These are phyloP conservation scores for Nitzschia sp. DNA, from an alignment of 108 stramenopile genomes.

Conservation along the genomic window DNA sequence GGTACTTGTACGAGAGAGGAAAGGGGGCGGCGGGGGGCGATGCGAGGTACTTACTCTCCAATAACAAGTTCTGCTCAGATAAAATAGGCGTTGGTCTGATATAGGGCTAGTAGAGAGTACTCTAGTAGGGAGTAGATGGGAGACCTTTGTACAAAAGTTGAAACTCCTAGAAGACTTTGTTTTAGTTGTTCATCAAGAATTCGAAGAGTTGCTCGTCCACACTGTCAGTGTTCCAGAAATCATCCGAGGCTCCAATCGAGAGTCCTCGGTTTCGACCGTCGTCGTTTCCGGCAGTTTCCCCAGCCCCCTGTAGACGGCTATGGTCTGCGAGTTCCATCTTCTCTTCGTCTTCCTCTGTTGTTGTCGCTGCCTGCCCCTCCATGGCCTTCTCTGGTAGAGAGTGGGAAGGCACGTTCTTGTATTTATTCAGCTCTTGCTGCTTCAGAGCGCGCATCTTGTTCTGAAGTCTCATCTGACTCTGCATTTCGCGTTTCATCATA, in stretches of 20 bases:
- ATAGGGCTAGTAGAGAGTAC: too few relatives aligned
- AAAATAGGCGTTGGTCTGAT: too few relatives aligned
- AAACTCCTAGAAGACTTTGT: too few relatives aligned
- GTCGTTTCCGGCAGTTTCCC: constrained; percentile 34
- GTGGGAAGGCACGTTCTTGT: constrained; percentile 23
- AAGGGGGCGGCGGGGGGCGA: too few relatives aligned
- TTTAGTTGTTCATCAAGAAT: constrained; percentile 71
- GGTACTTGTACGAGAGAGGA: too few relatives aligned
- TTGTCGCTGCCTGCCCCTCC: neutral
- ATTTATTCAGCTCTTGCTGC: constrained; percentile 77
- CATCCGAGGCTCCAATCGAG: constrained; percentile 44
- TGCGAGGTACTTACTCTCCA: too few relatives aligned
- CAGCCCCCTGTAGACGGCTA: constrained; percentile 33
- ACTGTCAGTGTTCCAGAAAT: constrained; percentile 74
- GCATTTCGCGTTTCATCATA: constrained; percentile 87
- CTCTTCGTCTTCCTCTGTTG: constrained; percentile 8
- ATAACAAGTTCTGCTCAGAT: too few relatives aligned
- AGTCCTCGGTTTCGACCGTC: constrained; percentile 21
- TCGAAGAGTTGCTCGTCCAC: constrained; percentile 85
- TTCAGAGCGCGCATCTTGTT: constrained; percentile 84
- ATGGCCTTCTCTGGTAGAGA: neutral
- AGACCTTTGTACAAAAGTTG: too few relatives aligned
- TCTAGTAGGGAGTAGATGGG: too few relatives aligned
- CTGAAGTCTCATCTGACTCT: constrained; percentile 76
- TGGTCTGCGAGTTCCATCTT: neutral